Conservation (phyloP, 2,329 filamentous ascomycete genomes). For the Seiridium unicorne region DNA sequence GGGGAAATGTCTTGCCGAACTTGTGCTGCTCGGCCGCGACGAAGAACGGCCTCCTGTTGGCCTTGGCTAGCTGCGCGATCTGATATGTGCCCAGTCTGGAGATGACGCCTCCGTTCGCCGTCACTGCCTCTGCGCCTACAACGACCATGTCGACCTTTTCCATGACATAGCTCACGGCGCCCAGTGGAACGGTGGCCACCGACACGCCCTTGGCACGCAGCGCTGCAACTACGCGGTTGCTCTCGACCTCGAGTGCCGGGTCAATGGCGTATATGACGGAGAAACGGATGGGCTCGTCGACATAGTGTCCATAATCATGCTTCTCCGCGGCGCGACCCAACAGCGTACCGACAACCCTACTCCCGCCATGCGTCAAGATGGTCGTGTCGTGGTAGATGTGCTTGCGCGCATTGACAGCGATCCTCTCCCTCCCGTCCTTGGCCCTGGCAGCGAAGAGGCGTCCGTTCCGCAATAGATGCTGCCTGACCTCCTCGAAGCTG, state of each 20-base stretch:
- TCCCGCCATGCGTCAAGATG: constrained; percentile 89
- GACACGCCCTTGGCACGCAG: constrained; percentile 74
- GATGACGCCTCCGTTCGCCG: constrained; percentile 91
- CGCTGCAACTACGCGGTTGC: constrained; percentile 66
- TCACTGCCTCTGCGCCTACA: constrained; percentile 78
- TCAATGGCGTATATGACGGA: constrained; percentile 78
- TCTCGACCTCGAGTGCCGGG: constrained; percentile 56
- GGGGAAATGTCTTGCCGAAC: constrained; percentile 83
- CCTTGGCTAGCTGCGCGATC: constrained; percentile 77
- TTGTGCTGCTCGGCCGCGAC: constrained; percentile 96
- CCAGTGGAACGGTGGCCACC: constrained; percentile 77
- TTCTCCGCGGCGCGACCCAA: constrained; percentile 72
- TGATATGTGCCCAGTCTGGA: constrained; percentile 84
- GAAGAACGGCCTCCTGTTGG: constrained; percentile 68
- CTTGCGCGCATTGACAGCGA: constrained; percentile 55
- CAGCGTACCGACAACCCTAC: constrained; percentile 76
- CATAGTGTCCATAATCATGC: constrained; percentile 31
- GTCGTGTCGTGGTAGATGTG: constrained; percentile 76
- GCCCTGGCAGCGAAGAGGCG: constrained; percentile 84
- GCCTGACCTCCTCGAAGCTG: constrained; percentile 79
- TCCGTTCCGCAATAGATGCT: constrained; percentile 82
- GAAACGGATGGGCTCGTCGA: constrained; percentile 61
- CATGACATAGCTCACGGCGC: constrained; percentile 77
- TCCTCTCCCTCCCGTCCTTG: constrained; percentile 79
- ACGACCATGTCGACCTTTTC: constrained; percentile 68